Evolutionary conservation across 1,139 yeast species (phyloP).

Genomic region (Scheffersomyces quercinus): DNA sequence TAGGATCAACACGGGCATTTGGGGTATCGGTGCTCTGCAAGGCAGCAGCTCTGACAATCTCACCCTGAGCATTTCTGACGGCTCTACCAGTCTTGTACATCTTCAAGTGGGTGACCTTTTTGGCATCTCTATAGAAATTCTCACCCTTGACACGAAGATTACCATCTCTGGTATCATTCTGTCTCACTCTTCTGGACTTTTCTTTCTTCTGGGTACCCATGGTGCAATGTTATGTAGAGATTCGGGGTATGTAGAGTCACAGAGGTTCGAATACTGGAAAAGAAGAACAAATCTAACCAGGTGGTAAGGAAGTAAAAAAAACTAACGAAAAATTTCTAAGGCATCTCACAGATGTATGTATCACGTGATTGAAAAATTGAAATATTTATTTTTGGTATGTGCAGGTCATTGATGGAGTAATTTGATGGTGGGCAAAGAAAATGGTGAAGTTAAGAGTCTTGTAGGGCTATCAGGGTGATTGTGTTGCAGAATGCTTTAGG

Average conservation of each 20-base stretch:
- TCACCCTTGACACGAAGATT: slow-evolving; percentile 95
- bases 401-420: too few relatives aligned
- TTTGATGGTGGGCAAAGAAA: too few relatives aligned
- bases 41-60: slow-evolving; percentile 80
- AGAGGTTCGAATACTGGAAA: slow-evolving; percentile 1
- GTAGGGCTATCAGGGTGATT: too few relatives aligned
- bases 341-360: too few relatives aligned
- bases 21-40: slow-evolving; percentile 89
- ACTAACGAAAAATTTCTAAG: too few relatives aligned
- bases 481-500: too few relatives aligned
- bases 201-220: slow-evolving; percentile 97
- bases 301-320: background rate
- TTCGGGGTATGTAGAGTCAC: too few relatives aligned
- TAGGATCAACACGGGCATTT: slow-evolving; percentile 91
- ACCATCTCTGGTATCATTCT: slow-evolving; percentile 82
- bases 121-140: slow-evolving; percentile 93
- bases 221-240: slow-evolving; percentile 3
- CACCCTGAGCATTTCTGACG: slow-evolving; percentile 83
- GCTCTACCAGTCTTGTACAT: slow-evolving; percentile 95
- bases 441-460: too few relatives aligned
- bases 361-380: too few relatives aligned
- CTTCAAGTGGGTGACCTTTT: slow-evolving; percentile 82
- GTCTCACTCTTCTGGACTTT: slow-evolving; percentile 79
- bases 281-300: background rate
- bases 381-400: too few relatives aligned